Conservation (phyloP, 805 yeast genomes). For the Kodamaea laetipori region DNA sequence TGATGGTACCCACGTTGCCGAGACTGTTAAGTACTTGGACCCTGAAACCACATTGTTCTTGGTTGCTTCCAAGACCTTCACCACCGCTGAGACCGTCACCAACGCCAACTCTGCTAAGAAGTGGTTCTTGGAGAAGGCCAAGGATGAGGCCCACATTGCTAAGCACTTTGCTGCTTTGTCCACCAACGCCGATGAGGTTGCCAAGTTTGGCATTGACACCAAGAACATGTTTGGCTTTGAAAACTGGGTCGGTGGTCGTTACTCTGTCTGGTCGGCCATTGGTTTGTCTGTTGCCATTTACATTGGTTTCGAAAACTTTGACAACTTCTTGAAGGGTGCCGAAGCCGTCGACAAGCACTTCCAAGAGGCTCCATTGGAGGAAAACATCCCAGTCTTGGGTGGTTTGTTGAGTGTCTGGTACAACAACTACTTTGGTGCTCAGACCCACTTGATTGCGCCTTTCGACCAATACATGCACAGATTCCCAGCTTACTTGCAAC, state of each 20-base stretch:
- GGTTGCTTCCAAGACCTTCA: constrained; percentile 96
- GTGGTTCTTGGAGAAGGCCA: constrained; percentile 84
- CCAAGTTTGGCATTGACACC: constrained; percentile 95
- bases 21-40: constrained; percentile 72
- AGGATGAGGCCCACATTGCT: constrained; percentile 73
- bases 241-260: constrained; percentile 99
- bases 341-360: constrained; percentile 96
- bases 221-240: constrained; percentile 98
- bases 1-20: constrained; percentile 97
- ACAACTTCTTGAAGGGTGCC: constrained; percentile 91
- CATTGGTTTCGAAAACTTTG: constrained; percentile 95
- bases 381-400: constrained; percentile 91
- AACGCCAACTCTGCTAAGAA: constrained; percentile 93
- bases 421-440: constrained; percentile 97
- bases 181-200: constrained; percentile 88
- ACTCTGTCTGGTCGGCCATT: constrained; percentile 99
- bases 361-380: constrained; percentile 75
- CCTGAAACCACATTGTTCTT: constrained; percentile 92
- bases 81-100: constrained; percentile 97
- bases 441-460: constrained; percentile 97
- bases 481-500: constrained; percentile 99
- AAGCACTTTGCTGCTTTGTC: constrained; percentile 97
- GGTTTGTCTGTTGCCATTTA: constrained; percentile 94
- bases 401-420: constrained; percentile 97
- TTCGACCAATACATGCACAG: constrained; percentile 98